A percentile compares a stretch with the other conserved stretches of the same genome.
Conservation (phyloP, 2,329 filamentous ascomycete genomes). For the Ramichloridium luteum region DNA sequence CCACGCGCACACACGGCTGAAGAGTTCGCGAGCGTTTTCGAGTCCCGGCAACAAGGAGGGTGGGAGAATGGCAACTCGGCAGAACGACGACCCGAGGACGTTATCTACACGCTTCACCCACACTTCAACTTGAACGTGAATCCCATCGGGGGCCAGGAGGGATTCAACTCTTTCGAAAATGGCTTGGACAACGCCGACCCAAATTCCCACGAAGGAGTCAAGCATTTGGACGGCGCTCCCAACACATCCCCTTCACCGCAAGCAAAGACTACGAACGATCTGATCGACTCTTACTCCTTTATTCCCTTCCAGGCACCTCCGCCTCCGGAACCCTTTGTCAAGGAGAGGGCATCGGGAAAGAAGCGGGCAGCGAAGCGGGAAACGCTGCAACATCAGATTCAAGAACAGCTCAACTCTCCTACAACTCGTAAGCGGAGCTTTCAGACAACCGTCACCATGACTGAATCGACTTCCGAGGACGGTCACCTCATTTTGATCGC, state of each 20-base stretch:
- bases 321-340: constrained; percentile 47
- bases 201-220: constrained; percentile 18
- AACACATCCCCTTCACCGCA: no score
- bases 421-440: constrained; percentile 21
- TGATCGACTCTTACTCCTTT: constrained; percentile 33
- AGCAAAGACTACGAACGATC: constrained; percentile 27
- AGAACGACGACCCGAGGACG: constrained; percentile 28
- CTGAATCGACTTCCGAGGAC: constrained; percentile 41
- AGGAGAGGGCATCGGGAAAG: constrained; percentile 8
- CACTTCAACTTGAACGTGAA: constrained; percentile 25
- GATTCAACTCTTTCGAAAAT: no score
- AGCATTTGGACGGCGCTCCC: constrained; percentile 19
- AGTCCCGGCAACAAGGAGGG: constrained; percentile 37
- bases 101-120: constrained; percentile 35
- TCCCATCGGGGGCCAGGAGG: constrained; percentile 5
- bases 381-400: constrained; percentile 9
- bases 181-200: no score
- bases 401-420: constrained; percentile 3
- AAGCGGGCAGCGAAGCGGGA: constrained; percentile 8
- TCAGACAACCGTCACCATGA: constrained; percentile 39
- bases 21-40: constrained; percentile 76
- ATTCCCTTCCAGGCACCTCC: constrained; percentile 79
- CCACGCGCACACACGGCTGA: constrained; percentile 59
- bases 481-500: constrained; percentile 40
- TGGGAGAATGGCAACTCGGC: constrained; percentile 33